A percentile compares a stretch with the other conserved stretches of the same genome.
Evolutionary conservation across 1,139 yeast species (phyloP).

Genomic region (Suhomyces kunorum): DNA sequence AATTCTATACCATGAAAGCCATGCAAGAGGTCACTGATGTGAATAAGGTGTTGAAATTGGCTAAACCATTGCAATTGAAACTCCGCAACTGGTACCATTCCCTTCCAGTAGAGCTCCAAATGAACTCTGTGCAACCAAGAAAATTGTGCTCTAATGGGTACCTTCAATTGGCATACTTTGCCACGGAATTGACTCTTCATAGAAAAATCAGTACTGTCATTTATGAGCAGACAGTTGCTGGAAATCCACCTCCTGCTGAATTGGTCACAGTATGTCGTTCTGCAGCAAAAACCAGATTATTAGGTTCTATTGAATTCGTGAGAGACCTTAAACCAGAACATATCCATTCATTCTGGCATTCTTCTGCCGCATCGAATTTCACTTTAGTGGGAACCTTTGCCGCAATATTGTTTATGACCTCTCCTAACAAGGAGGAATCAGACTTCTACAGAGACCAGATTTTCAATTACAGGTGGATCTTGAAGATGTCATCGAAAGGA

Average conservation of each 20-base stretch:
- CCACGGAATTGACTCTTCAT: constrained; percentile 77
- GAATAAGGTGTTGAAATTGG: constrained; percentile 65
- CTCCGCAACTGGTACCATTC: constrained; percentile 84
- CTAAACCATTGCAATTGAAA: constrained; percentile 82
- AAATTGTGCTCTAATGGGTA: constrained; percentile 71
- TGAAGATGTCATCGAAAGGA: constrained; percentile 71
- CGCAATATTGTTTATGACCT: constrained; percentile 66
- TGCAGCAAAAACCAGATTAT: constrained; percentile 78
- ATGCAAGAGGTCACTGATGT: constrained; percentile 57
- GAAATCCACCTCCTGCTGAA: constrained; percentile 55
- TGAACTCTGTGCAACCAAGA: constrained; percentile 61
- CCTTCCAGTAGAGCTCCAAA: constrained; percentile 68
- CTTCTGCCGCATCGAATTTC: constrained; percentile 73
- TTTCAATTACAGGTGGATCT: constrained; percentile 71
- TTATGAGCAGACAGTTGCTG: constrained; percentile 41
- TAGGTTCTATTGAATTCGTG: constrained; percentile 81
- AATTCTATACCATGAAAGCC: constrained; percentile 70
- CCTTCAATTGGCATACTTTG: constrained; percentile 80
- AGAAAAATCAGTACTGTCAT: constrained; percentile 71
- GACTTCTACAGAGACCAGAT: constrained; percentile 64
- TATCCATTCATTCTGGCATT: constrained; percentile 85
- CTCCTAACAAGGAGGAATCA: constrained; percentile 62
- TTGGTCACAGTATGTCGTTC: constrained; percentile 68
- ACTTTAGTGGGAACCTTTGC: constrained; percentile 87
- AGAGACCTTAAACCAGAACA: constrained; percentile 77